These are phyloP conservation scores for Ehretia macrophylla DNA, from an alignment of 257 asterid genomes.

Conservation along the genomic window DNA sequence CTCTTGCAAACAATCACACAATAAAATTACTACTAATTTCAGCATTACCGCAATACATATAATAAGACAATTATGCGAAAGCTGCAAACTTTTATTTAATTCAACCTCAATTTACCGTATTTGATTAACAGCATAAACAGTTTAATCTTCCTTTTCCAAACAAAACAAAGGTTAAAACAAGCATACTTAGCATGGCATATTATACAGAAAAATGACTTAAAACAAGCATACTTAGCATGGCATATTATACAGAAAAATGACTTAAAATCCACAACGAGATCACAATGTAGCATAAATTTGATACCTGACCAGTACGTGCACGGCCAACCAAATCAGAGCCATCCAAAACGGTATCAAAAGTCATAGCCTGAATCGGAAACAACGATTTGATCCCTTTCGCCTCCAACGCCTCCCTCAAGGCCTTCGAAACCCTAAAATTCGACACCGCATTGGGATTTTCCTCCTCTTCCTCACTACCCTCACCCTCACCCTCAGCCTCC, in stretches of 20 bases:
- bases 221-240: no score
- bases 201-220: no score
- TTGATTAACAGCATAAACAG: no score
- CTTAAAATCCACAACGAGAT: no score
- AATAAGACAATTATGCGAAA: not conserved
- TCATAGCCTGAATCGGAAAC: slow-evolving; percentile 89
- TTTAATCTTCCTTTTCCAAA: no score
- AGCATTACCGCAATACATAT: not conserved
- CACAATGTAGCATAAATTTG: no score
- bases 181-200: no score
- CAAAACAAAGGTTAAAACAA: no score
- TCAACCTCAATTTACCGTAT: no score
- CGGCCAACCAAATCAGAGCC: slow-evolving; percentile 91
- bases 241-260: no score
- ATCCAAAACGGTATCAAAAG: slow-evolving; percentile 60
- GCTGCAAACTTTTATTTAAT: no score
- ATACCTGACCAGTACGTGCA: slow-evolving; percentile 95
- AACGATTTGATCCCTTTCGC: slow-evolving; percentile 57
- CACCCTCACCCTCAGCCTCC: slow-evolving; percentile 13
- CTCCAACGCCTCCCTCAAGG: slow-evolving; percentile 51
- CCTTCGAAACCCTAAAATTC: slow-evolving; percentile 65
- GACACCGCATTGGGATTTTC: slow-evolving; percentile 54
- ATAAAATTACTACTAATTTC: not conserved
- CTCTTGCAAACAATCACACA: no score
- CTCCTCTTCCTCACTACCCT: slow-evolving; percentile 27